phyloP scores from a whole-genome alignment of 352 stramenopile species.

The Pythium vanterpoolii region DNA sequence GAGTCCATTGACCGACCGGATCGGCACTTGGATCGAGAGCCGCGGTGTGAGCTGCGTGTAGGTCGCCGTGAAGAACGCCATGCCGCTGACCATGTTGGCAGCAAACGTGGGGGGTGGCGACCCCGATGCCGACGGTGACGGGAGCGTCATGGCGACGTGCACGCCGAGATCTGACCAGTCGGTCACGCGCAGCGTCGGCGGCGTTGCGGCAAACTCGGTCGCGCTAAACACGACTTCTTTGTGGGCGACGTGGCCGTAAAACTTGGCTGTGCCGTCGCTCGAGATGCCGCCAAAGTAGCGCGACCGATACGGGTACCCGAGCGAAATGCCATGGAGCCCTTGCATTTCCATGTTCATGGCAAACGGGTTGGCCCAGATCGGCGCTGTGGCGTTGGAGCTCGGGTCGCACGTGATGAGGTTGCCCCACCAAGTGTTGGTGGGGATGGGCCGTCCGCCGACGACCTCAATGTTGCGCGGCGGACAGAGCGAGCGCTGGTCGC shows the following conservation, averaged over 20 bases:
- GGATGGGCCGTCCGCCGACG: slow-evolving; percentile 41
- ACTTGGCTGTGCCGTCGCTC: slow-evolving; percentile 35
- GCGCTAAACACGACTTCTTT: slow-evolving; percentile 66
- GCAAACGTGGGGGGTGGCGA: slow-evolving; percentile 26
- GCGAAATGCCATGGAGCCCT: slow-evolving; percentile 38
- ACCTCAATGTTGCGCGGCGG: slow-evolving; percentile 56
- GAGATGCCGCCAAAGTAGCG: slow-evolving; percentile 53
- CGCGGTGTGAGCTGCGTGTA: slow-evolving; percentile 54
- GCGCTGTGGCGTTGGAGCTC: slow-evolving; percentile 40
- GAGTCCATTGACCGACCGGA: slow-evolving; percentile 50
- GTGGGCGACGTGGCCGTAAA: slow-evolving; percentile 55
- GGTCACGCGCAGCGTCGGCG: slow-evolving; percentile 44
- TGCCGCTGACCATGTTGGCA: slow-evolving; percentile 57
- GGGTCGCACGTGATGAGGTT: slow-evolving; percentile 70
- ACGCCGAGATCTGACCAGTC: slow-evolving; percentile 71
- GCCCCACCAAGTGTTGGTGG: slow-evolving; percentile 81
- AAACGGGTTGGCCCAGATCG: slow-evolving; percentile 72
- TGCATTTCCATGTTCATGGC: slow-evolving; percentile 45
- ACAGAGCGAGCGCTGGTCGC: slow-evolving; percentile 40
- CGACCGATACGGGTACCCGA: slow-evolving; percentile 69
- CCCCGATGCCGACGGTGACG: slow-evolving; percentile 16
- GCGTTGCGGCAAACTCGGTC: slow-evolving; percentile 40
- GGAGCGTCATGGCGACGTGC: slow-evolving; percentile 38
- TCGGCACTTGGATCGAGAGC: slow-evolving; percentile 46
- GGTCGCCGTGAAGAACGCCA: slow-evolving; percentile 64